Evolutionary conservation across 2,329 filamentous ascomycete species (phyloP).

Genomic region (Onygenales sp.): DNA sequence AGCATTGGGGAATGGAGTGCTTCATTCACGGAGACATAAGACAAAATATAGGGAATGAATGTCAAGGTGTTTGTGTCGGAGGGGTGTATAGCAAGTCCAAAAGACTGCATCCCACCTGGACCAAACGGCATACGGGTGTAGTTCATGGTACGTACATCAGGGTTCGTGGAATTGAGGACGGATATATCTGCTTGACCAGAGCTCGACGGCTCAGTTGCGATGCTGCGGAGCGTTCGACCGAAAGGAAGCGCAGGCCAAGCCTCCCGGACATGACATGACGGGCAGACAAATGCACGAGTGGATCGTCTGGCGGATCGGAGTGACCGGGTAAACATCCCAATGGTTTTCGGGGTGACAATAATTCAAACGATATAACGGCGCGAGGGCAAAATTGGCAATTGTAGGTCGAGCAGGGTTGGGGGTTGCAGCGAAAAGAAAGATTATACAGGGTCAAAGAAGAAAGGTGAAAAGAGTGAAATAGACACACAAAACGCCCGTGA

Average conservation of each 20-base stretch:
- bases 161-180: background rate
- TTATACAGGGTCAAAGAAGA: background rate
- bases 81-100: no score
- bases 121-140: no score
- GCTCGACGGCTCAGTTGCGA: slow-evolving; percentile 3
- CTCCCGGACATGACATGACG: slow-evolving; percentile 23
- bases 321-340: slow-evolving; percentile 27
- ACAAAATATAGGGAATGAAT: no score
- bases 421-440: background rate
- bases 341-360: background rate
- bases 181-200: background rate
- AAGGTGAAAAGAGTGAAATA: slow-evolving; percentile 6
- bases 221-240: slow-evolving; percentile 20
- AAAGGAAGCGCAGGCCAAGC: slow-evolving; percentile 14
- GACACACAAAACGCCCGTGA: background rate
- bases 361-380: background rate
- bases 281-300: slow-evolving; percentile 25
- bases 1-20: no score
- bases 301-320: slow-evolving; percentile 28
- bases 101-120: no score
- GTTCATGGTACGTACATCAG: no score
- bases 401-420: no score
- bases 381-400: background rate
- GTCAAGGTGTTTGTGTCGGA: no score
- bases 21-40: no score